Evolutionary conservation across 1,284 basidiomycete species (phyloP), one percentile per base, ranked within the genome.

Genomic region (Ceratobasidium sp.): DNA sequence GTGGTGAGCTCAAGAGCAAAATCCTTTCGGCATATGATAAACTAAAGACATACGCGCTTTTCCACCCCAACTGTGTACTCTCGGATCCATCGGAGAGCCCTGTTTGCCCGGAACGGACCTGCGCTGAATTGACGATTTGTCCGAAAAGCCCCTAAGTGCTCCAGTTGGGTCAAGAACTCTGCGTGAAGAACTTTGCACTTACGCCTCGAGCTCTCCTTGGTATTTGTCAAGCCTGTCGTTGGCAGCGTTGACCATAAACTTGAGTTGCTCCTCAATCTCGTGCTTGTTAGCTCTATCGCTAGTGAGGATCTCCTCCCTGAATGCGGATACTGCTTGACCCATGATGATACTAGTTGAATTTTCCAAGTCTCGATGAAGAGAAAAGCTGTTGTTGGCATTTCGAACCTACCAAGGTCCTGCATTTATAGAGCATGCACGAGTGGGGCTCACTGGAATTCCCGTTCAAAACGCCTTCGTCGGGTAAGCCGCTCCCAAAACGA

Each of bases 141-240:
- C 34, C 10, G 42, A 38, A 32, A 68, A 68, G n/a, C n/a, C n/a
- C n/a, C n/a, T 54, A 57, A 34, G 29, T 32, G 29, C 20, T 45
- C 17, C 20, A n/a, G 43, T 6, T 15, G 12, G 10, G 40, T 22
- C 10, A 35, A 27, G 25, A 29, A 40, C 2, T 7, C n/a, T 8
- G 0, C 35, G 38, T 12, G 10, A 22, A 55, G n/a, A n/a, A 7
- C 20, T 7, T n/a, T 12, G 8, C 22, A 40, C 60, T 64, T 22
- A 70, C 69, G 25, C 2, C 45, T 70, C 69, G 17, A 70, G 31
- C n/a, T 67, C 69, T 27, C 52, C 32, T 40, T 70, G 69, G 22
- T 68, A 70, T 17, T 40, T 53, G 32, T 70, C 69, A 8, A 70
- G 64, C 35, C 49, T 55, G 1, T 53, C 40, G 38, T 45, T 35